Evolutionary conservation across 2,329 filamentous ascomycete species (phyloP), one percentile per base, ranked within the genome.

Genomic region (Fusarium sp.): DNA sequence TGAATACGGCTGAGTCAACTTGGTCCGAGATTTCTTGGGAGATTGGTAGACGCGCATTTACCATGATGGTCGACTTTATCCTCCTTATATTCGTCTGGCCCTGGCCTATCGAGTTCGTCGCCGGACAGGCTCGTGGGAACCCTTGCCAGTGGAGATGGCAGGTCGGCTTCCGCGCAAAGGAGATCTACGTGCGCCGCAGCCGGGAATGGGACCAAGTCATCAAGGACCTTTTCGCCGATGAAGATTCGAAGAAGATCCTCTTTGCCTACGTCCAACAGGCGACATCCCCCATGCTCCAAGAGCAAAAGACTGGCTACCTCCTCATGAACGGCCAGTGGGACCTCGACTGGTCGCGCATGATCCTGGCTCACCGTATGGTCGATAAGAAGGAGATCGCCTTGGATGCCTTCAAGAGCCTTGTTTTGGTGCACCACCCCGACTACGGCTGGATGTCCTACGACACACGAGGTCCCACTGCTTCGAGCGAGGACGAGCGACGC

Each of bases 291-390:
- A 83, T 90, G 77, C 86, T 91, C 61, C 85, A 96, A 77, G 85
- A 88, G 75, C 87, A 91, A 75, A 98, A 97, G 87, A 98, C 95
- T 33, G 95, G 94, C 22, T 97, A 97, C 80, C 83, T 97, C 72
- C 91, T 96, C 75, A 93, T 97, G 87, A 93, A 95, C 80, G 89
- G 88, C 70, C 89, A 94, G 70, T 98, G 94, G 92, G 93, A 97
- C 81, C 85, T 98, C 69, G 95, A 98, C 80, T 98, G 95, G 88
- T 87, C 87, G 55, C 88, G 88, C 22, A 98, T 98, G 94, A 85
- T 94, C 14, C 84, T 88, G 70, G 94, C 94, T 5, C 92, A 94
- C 53, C 84, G 84, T 36, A 82, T 97, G 73, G 88, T 95, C 2
- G 92, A 94, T 73, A 85, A 86, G 74, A 91, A 90, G 77, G 85